Evolutionary conservation across 2,329 filamentous ascomycete genomes (phyloP), one percentile per base, ranked within the genome.

Genomic region (Aspergillus japonicus): DNA sequence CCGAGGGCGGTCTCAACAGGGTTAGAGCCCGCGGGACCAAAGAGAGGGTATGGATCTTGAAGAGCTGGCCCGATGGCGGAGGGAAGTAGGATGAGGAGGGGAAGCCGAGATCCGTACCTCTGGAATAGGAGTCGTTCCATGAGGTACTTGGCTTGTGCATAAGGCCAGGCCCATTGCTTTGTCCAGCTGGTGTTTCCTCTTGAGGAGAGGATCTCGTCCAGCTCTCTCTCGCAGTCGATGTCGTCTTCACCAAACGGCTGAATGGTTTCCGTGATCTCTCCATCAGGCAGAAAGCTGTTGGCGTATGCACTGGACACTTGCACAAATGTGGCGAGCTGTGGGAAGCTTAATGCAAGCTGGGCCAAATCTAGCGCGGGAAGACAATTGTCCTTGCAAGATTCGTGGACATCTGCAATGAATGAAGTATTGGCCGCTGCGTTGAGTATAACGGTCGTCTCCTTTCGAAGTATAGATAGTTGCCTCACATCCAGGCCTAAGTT

Each of bases 341-440:
- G 31, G 47, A 66, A 65, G 1, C 50, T 56, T 7, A 48, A 47
- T 19, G 44, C 16, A n/a, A 64, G 33, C 11, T 24, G 16, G 16
- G 48, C 50, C 2, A 66, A 47, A 12, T 11, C 55, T 55, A 8
- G 64, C 48, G 21, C 33, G 5, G 33, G 10, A 35, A 58, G 47
- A 50, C 63, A 64, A 23, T 69, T 68, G 16, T 57, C 7, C 5
- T 54, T 56, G 10, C 66, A 54, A 1, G 66, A 60, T 1, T 56
- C 58, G 7, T 23, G 11, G 3, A 66, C 62, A 12, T 56, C 31
- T 24, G 61, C 57, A 10, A 58, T 53, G 3, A 68, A 50, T 1
- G 64, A 65, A 2, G 67, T 59, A 24, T 63, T 58, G 1, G 63
- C 67, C 7, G 64, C 66, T 3, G 64, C 31, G 24, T 69, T 58